Evolutionary conservation across 2,329 filamentous ascomycete genomes (phyloP).

Genomic region (Aspergillus sp.): DNA sequence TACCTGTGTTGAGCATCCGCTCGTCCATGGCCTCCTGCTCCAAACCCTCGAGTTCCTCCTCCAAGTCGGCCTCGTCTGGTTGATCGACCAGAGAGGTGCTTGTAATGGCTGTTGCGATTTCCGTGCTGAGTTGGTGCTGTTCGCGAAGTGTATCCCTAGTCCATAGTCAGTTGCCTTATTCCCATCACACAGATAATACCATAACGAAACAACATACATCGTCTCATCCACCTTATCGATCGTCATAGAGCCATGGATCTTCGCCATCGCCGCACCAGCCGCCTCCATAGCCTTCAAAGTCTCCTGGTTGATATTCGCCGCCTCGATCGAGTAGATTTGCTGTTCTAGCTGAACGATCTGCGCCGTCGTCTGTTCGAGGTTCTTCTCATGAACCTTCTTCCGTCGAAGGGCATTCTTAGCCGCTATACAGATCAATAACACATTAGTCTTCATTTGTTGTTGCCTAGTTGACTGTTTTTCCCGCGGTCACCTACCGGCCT

Average conservation of each 20-base stretch:
- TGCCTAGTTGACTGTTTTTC: background rate
- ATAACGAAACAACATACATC: slow-evolving; percentile 65
- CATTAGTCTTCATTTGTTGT: background rate
- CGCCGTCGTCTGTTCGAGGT: slow-evolving; percentile 82
- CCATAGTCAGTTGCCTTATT: background rate
- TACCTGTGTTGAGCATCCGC: slow-evolving; percentile 87
- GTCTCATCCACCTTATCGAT: slow-evolving; percentile 93
- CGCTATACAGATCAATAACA: slow-evolving; percentile 54
- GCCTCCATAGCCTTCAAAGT: slow-evolving; percentile 92
- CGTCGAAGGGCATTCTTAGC: slow-evolving; percentile 86
- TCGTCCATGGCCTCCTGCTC: slow-evolving; percentile 93
- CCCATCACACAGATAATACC: background rate
- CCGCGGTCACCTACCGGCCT: slow-evolving; percentile 69
- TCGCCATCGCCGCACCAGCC: slow-evolving; percentile 85
- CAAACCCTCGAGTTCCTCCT: slow-evolving; percentile 79
- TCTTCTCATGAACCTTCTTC: slow-evolving; percentile 93
- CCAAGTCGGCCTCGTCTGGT: slow-evolving; percentile 83
- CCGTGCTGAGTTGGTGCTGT: slow-evolving; percentile 88
- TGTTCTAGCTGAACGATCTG: slow-evolving; percentile 93
- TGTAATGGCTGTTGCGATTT: slow-evolving; percentile 86
- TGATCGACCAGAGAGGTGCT: slow-evolving; percentile 65
- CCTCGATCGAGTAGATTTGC: slow-evolving; percentile 95
- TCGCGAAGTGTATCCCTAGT: slow-evolving; percentile 84
- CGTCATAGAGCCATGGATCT: slow-evolving; percentile 86
- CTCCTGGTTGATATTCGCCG: slow-evolving; percentile 97